These are phyloP conservation scores for Leishmania turanica DNA, from an alignment of 208 protist genomes.

Conservation along the genomic window DNA sequence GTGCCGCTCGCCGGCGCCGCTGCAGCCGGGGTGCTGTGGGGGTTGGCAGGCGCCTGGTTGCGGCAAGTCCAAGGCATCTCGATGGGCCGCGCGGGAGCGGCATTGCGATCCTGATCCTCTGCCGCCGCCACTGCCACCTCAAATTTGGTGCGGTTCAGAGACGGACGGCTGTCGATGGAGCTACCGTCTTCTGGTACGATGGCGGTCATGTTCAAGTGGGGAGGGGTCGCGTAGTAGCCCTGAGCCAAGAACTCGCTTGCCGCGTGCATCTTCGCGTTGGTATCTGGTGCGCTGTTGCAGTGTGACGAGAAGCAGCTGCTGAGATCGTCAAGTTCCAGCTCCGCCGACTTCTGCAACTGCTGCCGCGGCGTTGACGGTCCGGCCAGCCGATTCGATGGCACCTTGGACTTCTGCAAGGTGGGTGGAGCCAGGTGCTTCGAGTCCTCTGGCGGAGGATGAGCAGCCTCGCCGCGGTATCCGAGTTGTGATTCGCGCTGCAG, in stretches of 20 bases:
- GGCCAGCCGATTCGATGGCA: not conserved
- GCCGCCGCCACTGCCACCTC: not conserved
- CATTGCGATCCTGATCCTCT: not conserved
- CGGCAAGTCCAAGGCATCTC: constrained; percentile 10
- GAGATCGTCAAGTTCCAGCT: not conserved
- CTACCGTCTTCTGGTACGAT: not conserved
- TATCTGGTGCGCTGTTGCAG: not conserved
- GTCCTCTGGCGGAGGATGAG: not conserved
- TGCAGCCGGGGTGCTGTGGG: not conserved
- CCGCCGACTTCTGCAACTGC: not conserved
- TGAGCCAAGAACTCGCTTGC: not conserved
- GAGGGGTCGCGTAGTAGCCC: not conserved
- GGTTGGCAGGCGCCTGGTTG: not conserved
- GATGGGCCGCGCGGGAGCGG: not conserved
- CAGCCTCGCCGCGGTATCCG: constrained; percentile 9
- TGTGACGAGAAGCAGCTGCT: not conserved
- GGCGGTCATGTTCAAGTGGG: not conserved
- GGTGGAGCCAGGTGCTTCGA: not conserved
- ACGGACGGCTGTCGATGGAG: constrained; percentile 8
- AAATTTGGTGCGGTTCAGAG: constrained; percentile 6
- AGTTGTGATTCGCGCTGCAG: constrained; percentile 30
- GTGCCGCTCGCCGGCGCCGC: not conserved
- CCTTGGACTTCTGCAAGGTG: constrained; percentile 1
- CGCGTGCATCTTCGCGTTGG: not conserved
- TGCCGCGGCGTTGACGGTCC: not conserved